These are phyloP conservation scores for Tulasnella calospora DNA, from an alignment of 768 basidiomycete species.

Conservation along the genomic window DNA sequence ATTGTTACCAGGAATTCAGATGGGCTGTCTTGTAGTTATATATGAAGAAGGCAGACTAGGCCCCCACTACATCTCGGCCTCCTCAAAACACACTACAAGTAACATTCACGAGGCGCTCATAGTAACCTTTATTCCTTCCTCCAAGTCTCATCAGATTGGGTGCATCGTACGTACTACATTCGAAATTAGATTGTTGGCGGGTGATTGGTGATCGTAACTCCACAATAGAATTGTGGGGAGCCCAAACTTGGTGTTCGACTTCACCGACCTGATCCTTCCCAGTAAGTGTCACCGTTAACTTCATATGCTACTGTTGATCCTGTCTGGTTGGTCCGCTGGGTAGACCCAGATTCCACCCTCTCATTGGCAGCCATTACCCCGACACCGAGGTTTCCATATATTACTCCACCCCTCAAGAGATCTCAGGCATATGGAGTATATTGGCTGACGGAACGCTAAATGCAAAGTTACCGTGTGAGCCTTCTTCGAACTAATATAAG, in stretches of 20 bases:
- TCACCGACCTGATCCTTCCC: background rate
- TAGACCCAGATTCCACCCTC: background rate
- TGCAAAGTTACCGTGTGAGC: no score
- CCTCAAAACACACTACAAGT: background rate
- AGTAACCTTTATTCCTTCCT: background rate
- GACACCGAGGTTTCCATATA: background rate
- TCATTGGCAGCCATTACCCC: background rate
- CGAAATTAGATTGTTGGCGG: no score
- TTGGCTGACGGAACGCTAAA: no score
- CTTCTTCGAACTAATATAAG: no score
- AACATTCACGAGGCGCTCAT: background rate
- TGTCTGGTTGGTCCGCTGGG: background rate
- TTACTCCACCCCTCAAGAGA: background rate
- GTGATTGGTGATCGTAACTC: background rate
- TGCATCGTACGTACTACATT: no score
- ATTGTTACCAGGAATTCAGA: background rate
- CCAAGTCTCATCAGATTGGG: background rate
- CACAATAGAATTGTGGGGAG: background rate
- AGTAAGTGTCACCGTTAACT: background rate
- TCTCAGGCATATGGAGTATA: background rate
- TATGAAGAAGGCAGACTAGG: background rate
- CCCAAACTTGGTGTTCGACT: background rate
- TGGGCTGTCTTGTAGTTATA: background rate
- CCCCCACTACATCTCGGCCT: background rate
- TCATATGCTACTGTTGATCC: background rate